Base-by-base conservation (phyloP, 2,329 filamentous ascomycete species). In the Aureobasidium sp. region DNA sequence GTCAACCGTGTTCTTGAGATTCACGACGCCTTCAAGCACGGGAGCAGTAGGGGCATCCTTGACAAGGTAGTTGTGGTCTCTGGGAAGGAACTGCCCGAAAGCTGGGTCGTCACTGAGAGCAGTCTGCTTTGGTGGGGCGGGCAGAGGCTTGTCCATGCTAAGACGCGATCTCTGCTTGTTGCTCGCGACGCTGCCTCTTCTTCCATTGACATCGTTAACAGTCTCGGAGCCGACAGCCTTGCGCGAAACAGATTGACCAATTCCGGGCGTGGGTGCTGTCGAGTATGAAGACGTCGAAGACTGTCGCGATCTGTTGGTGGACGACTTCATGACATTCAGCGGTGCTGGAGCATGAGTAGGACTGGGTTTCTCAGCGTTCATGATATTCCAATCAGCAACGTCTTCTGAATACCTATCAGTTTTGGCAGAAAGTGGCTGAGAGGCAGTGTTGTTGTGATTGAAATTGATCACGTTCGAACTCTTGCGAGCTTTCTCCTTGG, bases 361-460 rank as follows among this genome's bases (percentile, higher is more conserved):
- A 20, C 25, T 45, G 62, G 47, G 62, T 22, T 53, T 61, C 27
- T 62, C 47, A 72, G 49, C 29, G 7, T 57, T 47, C 34, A 49
- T 51, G 37, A 84, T 74, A 64, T 87, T 87, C 37, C 85, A 77
- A 65, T 86, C 83, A 1, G 84, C 84, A 1, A 87, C 83, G 68
- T 87, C 84, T 69, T 87, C 85, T 17, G 82, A 83, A 66, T 83
- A 86, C 20, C 63, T 63, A 51, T 62, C 62, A 31, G 63, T 45
- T 59, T 34, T 47, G 25, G 2, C 8, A 29, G 55, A 59, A n/a
- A 59, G 55, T 48, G 55, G 55, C 34, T 59, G 55, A 39, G 42
- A 34, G 7, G 42, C 41, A 48, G 41, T 22, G 20, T 42, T 37
- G 42, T 36, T 36, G 42, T 42, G 31, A 29, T 48, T 58, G 55